A percentile compares a stretch with the other conserved stretches of the same genome.
Conservation (phyloP, 257 asterid species). For the Petunia axillaris region DNA sequence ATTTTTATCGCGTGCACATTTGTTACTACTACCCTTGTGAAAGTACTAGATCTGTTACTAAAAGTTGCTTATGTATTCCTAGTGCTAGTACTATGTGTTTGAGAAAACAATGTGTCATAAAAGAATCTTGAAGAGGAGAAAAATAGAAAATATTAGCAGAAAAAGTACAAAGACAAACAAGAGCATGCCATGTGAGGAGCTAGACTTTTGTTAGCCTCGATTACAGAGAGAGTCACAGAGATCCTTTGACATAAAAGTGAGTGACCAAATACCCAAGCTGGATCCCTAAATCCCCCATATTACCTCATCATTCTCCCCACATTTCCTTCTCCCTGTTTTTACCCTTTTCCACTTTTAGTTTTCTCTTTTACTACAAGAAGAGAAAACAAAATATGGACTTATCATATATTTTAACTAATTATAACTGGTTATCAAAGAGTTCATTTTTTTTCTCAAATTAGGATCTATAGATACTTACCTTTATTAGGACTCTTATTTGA, state of each 20-base stretch:
- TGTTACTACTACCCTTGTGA: too few species aligned
- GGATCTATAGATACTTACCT: too few species aligned
- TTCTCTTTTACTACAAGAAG: neutral
- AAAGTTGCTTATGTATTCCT: too few species aligned
- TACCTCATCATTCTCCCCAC: constrained; percentile 30
- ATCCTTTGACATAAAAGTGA: constrained; percentile 36
- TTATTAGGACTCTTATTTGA: too few species aligned
- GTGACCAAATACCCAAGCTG: constrained; percentile 30
- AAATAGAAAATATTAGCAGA: neutral
- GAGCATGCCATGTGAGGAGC: constrained; percentile 39
- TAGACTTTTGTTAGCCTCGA: constrained; percentile 30
- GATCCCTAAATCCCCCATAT: constrained; percentile 25
- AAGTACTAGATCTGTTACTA: neutral
- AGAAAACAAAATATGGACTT: neutral
- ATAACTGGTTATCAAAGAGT: too few species aligned
- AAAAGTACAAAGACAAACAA: neutral
- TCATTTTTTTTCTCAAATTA: too few species aligned
- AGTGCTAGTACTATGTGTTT: too few species aligned
- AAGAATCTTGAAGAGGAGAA: too few species aligned
- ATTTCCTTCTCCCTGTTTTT: neutral
- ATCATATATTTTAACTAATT: neutral
- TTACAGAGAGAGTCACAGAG: constrained; percentile 35
- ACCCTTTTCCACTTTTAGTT: neutral
- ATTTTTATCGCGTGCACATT: too few species aligned
- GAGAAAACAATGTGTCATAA: too few species aligned